phyloP scores from a whole-genome alignment of 176 grass and related monocot genomes.

The Triticum aestivum region IWGSC_CS_RefSeq_v2.1 NC_057797.1:15288058-15288557 shows the following conservation, averaged over 20 bases:
- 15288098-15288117: constrained; percentile 56
- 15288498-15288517: background rate
- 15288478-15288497: background rate
- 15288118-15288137: constrained; percentile 19
- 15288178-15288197: constrained; percentile 30
- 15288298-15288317: background rate
- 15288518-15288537: background rate
- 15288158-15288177: background rate
- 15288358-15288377: constrained; percentile 54
- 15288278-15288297: constrained; percentile 40
- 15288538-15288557: background rate
- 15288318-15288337: background rate
- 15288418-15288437: constrained; percentile 52
- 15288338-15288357: background rate
- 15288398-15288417: constrained; percentile 61
- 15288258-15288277: background rate
- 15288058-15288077: constrained; percentile 59
- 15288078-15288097: constrained; percentile 37
- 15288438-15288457: constrained; percentile 39
- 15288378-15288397: constrained; percentile 29
- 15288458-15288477: background rate
- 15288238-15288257: constrained; percentile 2
- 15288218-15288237: constrained; percentile 32
- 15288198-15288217: constrained; percentile 73
- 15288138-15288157: constrained; percentile 48